These are phyloP conservation scores for Dispira parvispora DNA, from an alignment of 192 early-diverging fungal genomes.

Conservation along the genomic window DNA sequence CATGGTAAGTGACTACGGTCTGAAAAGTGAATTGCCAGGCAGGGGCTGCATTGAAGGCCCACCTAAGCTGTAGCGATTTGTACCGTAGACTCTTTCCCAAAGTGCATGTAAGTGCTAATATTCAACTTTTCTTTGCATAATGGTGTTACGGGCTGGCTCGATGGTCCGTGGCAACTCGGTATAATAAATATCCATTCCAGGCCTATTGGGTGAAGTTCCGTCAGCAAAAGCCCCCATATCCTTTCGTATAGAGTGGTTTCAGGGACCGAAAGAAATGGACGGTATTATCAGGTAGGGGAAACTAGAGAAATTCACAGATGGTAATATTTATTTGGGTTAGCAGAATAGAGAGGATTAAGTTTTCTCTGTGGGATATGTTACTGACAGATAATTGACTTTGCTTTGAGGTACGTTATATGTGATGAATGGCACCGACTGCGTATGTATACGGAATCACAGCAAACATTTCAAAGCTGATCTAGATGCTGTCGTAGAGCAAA, in stretches of 20 bases:
- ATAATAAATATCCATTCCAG: background rate
- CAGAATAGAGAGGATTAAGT: too few relatives aligned
- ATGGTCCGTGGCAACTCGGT: background rate
- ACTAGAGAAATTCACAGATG: too few relatives aligned
- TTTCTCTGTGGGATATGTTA: background rate
- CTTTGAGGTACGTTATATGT: too few relatives aligned
- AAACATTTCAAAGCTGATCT: slow-evolving; percentile 14
- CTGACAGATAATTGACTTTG: background rate
- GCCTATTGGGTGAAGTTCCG: too few relatives aligned
- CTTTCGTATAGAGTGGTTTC: slow-evolving; percentile 31
- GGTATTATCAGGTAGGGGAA: slow-evolving; percentile 12
- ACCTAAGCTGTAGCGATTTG: background rate
- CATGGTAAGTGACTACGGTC: background rate
- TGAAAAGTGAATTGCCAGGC: background rate
- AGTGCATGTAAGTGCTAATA: background rate
- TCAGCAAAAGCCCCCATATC: background rate
- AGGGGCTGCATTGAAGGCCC: background rate
- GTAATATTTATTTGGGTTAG: too few relatives aligned
- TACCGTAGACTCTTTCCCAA: background rate
- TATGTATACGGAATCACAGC: background rate
- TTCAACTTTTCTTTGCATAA: background rate
- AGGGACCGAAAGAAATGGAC: slow-evolving; percentile 19
- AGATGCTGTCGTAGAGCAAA: slow-evolving; percentile 12
- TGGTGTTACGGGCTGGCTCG: background rate
- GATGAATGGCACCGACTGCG: background rate